Conservation (phyloP, 176 grass and related monocot genomes). For the Rhynchospora breviuscula region DNA sequence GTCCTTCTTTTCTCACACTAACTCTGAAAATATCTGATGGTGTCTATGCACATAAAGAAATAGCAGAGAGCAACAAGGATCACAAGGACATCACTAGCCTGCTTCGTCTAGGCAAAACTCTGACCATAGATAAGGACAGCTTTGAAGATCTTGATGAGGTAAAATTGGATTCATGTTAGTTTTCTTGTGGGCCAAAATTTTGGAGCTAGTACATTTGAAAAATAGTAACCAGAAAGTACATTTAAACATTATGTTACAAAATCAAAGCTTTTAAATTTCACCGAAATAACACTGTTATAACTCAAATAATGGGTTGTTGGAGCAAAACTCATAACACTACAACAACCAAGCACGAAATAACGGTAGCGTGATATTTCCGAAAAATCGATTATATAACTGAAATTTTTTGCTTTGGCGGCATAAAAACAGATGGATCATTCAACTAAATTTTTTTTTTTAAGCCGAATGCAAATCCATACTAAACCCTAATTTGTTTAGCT, state of each 20-base stretch:
- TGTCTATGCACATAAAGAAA: slow-evolving; percentile 90
- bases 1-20: slow-evolving; percentile 78
- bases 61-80: slow-evolving; percentile 90
- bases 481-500: no score
- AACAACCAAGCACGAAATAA: no score
- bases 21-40: slow-evolving; percentile 88
- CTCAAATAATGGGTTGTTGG: no score
- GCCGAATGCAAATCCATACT: no score
- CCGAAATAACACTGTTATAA: no score
- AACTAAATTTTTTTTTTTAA: no score
- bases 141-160: slow-evolving; percentile 99
- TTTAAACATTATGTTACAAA: neutral
- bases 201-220: neutral
- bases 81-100: slow-evolving; percentile 94
- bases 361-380: no score
- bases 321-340: no score
- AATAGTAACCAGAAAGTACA: neutral
- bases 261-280: neutral
- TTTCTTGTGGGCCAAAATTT: neutral
- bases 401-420: no score
- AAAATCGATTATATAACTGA: no score
- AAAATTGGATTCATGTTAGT: slow-evolving; percentile 17
- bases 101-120: slow-evolving; percentile 84
- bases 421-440: no score
- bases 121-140: slow-evolving; percentile 80